Evolutionary conservation across 2,329 filamentous ascomycete genomes (phyloP), one percentile per base, ranked within the genome.

Genomic region (Arthroderma sp.): DNA sequence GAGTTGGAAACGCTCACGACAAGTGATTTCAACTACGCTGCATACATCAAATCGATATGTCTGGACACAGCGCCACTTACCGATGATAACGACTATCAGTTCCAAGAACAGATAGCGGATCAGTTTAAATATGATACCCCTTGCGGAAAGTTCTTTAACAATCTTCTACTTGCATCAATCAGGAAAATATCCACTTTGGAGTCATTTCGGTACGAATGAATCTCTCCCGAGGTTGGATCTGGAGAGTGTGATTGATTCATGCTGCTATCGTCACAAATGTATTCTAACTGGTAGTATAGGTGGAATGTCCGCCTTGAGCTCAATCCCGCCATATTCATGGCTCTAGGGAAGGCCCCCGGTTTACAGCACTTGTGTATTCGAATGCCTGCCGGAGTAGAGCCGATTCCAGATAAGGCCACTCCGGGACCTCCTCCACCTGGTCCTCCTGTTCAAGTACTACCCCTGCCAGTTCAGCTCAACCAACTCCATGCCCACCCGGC

Each of bases 251-350:
- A 11, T 23, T 47, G 25, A 2, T 13, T 15, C 28, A 31, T n/a
- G 17, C n/a, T 2, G 17, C 25, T 21, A n/a, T 17, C 15, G 25
- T 19, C 28, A 8, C n/a, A 25, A 15, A 13, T 19, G 23, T 47
- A 17, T 33, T 51, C 47, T 51, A 35, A 51, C 47, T n/a, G 15
- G 5, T 17, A 51, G 19, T 43, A 23, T 56, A 82, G 79, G 61
- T 85, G 82, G 82, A 82, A 85, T 65, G 79, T 84, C 56, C 77
- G 81, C 5, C 78, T 85, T 56, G 82, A 85, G 66, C 73, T 85
- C 8, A 82, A 78, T 65, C 73, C 79, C 4, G 76, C 76, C 1
- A 76, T 85, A 3, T 84, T 81, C 68, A 74, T 74, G 58, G 75
- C 76, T 35, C 71, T 85, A 9, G 81, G 83, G 64, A 68, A 73